phyloP scores from a whole-genome alignment of 192 early-diverging fungal genomes.

The Phlyctochytrium arcticum region DNA sequence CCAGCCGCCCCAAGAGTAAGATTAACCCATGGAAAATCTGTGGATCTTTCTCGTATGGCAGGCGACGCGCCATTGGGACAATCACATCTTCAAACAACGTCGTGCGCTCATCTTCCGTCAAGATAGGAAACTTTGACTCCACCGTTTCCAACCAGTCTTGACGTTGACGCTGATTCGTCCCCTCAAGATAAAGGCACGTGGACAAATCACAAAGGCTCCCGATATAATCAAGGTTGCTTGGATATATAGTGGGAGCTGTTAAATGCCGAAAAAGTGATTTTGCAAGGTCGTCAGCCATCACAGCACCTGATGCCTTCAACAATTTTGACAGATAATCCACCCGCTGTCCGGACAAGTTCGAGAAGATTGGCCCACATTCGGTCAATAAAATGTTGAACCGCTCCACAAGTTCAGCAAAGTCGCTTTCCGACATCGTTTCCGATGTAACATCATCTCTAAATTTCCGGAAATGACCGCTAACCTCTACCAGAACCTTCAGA shows the following conservation, averaged over 20 bases:
- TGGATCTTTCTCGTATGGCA: slow-evolving; percentile 3
- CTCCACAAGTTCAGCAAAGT: too few species aligned
- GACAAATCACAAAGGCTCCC: background rate
- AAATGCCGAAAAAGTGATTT: too few species aligned
- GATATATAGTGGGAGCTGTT: too few species aligned
- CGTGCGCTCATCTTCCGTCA: slow-evolving; percentile 6
- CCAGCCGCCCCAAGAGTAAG: background rate
- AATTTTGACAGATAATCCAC: too few species aligned
- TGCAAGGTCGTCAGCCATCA: too few species aligned
- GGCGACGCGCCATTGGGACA: background rate
- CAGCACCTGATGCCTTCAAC: too few species aligned
- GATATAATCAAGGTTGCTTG: background rate
- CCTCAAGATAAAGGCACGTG: too few species aligned
- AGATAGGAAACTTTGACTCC: slow-evolving; percentile 11
- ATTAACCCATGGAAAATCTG: background rate
- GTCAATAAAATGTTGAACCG: too few species aligned
- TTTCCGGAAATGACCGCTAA: slow-evolving; percentile 25
- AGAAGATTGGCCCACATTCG: too few species aligned
- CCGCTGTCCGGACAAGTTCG: too few species aligned
- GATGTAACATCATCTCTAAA: too few species aligned
- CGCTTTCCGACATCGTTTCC: too few species aligned
- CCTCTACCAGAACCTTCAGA: slow-evolving; percentile 40
- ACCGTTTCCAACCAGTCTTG: background rate
- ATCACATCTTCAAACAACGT: slow-evolving; percentile 15
- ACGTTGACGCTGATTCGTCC: background rate